Evolutionary conservation across 2,329 filamentous ascomycete genomes (phyloP).

Genomic region (Sporothrix mexicana): DNA sequence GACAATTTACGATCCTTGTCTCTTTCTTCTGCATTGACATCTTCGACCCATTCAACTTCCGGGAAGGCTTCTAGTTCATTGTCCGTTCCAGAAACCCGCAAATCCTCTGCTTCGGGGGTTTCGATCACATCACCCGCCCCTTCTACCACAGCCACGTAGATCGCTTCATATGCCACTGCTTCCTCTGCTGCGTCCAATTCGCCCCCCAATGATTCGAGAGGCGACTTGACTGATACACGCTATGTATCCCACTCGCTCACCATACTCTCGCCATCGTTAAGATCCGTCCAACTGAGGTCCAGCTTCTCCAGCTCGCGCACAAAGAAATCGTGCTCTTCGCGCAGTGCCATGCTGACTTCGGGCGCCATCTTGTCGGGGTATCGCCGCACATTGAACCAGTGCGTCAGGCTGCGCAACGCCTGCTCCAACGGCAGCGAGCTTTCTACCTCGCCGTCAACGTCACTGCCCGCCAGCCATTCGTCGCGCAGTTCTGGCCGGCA

Average conservation of each 20-base stretch:
- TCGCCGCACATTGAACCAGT: slow-evolving; percentile 88
- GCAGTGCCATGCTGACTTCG: slow-evolving; percentile 62
- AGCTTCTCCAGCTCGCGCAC: slow-evolving; percentile 76
- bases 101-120: not conserved
- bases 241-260: slow-evolving; percentile 39
- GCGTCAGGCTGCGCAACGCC: slow-evolving; percentile 83
- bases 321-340: slow-evolving; percentile 81
- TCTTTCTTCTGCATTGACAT: not conserved
- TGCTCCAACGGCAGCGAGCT: slow-evolving; percentile 91
- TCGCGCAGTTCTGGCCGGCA: slow-evolving; percentile 91
- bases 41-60: not conserved
- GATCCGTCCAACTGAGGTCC: slow-evolving; percentile 59
- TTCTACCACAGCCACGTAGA: not conserved
- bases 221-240: not conserved
- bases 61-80: not conserved
- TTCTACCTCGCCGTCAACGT: slow-evolving; percentile 92
- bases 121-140: not conserved
- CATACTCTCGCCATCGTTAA: slow-evolving; percentile 45
- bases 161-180: not conserved
- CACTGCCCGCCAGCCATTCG: slow-evolving; percentile 90
- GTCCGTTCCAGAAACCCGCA: not conserved
- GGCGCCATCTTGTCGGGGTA: slow-evolving; percentile 79
- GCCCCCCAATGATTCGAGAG: too few species aligned
- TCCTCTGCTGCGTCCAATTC: not conserved
- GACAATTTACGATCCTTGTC: not conserved